Evolutionary conservation across 768 basidiomycete species (phyloP).

Genomic region (Holtermanniella nyarrowii): DNA sequence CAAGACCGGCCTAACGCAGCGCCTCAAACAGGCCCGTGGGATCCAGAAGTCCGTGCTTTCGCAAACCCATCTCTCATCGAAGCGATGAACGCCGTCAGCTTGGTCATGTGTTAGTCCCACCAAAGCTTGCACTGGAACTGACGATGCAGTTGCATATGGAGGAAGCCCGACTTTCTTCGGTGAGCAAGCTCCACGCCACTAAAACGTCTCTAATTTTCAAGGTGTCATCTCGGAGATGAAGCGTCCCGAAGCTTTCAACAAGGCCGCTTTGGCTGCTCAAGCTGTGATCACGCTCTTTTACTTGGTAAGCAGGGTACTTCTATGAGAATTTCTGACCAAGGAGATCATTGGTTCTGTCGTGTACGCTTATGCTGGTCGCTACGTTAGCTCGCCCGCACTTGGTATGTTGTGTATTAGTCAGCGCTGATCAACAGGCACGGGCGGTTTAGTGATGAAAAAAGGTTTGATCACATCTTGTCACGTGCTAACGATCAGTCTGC

Average conservation of each 20-base stretch:
- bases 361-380: not conserved
- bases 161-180: too few relatives aligned
- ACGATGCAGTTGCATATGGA: too few relatives aligned
- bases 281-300: not conserved
- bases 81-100: not conserved
- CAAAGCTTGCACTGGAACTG: too few relatives aligned
- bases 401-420: too few relatives aligned
- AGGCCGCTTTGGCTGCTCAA: constrained; percentile 13
- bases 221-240: constrained; percentile 29
- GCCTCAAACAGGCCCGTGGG: not conserved
- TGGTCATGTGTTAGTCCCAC: not conserved
- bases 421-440: too few relatives aligned
- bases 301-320: too few relatives aligned
- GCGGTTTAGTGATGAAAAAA: not conserved
- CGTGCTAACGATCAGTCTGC: not conserved
- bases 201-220: not conserved
- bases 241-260: constrained; percentile 22
- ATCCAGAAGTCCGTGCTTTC: not conserved
- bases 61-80: not conserved
- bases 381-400: not conserved
- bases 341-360: not conserved
- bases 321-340: too few relatives aligned
- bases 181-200: not conserved
- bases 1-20: not conserved
- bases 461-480: not conserved